Base-by-base conservation (phyloP, 2,329 filamentous ascomycete species). In the Rhynchosporium graminicola region DNA sequence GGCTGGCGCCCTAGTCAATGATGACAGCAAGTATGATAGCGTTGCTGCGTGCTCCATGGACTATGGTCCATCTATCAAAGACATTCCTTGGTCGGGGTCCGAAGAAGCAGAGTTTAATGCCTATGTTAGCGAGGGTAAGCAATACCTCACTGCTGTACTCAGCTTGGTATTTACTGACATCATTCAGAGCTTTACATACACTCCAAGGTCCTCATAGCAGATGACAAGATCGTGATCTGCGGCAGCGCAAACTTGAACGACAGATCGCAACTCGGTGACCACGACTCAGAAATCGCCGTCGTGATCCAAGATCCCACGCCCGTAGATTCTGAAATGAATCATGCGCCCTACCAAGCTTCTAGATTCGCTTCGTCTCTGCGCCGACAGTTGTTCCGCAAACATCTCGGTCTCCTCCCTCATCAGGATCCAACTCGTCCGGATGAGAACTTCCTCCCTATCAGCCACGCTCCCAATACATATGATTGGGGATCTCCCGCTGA, bases 281-380 rank as follows among this genome's bases (percentile, higher is more conserved):
- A 95, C 76, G 92, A 96, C 77, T 91, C 87, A 0, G 92, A 97
- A 74, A 91, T 97, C 60, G 91, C 92, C n/a, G 89, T 96, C 67
- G 83, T 96, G 62, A 90, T 97, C 71, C 89, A 95, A 74, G 92
- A 96, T 73, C 83, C 86, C 1, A 84, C 87, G 0, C 79, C 86
- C 1, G 79, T 96, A 15, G 83, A 89, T 13, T 88, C 87, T 20
- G 77, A 76, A 64, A 96, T 97, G 90, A 83, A 88, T 66, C 90
- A 91, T 3, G 79, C 81, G 28, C 85, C 85, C 0, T 96, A 83
- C 78, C 82, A 80, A 38, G 94, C 91, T 7, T 87, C 87, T 8
- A 83, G 84, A 61, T 93, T 94, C 72, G 92, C 92, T 1, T 80
- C 91, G 4, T 91, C 88, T 0, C 87, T 97, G 10, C 89, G 94